A percentile compares a stretch with the other conserved stretches of the same genome.
These are phyloP conservation scores for Trichopus zeylanicus DNA, from an alignment of 116 monocot genomes.

Conservation along the genomic window DNA sequence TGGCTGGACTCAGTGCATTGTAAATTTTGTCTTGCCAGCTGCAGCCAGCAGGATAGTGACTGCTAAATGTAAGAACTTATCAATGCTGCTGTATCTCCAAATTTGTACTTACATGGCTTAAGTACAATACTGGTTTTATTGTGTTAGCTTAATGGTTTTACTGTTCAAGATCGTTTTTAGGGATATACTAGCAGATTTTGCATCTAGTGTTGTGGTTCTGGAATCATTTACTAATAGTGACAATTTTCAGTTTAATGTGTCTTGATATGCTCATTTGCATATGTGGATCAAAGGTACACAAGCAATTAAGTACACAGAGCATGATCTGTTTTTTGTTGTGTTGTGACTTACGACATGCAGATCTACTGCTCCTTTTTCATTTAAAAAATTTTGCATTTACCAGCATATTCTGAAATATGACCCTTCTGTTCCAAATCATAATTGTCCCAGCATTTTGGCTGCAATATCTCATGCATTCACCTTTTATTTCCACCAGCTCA, in stretches of 20 bases:
- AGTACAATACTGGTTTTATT: neutral
- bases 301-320: too few relatives aligned
- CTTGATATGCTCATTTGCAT: neutral
- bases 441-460: too few relatives aligned
- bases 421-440: too few relatives aligned
- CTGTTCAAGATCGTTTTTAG: neutral
- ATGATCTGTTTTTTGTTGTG: too few relatives aligned
- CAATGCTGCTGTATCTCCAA: slow-evolving; percentile 2
- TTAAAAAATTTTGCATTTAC: too few relatives aligned
- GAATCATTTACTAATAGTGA: neutral
- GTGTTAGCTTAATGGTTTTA: neutral
- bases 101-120: slow-evolving; percentile 1
- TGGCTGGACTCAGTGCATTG: slow-evolving; percentile 51
- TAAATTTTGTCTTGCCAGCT: slow-evolving; percentile 53
- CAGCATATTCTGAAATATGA: too few relatives aligned
- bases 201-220: neutral
- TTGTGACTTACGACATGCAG: too few relatives aligned
- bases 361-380: too few relatives aligned
- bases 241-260: neutral
- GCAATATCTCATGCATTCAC: too few relatives aligned
- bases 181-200: neutral
- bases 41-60: slow-evolving; percentile 29
- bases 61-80: slow-evolving; percentile 35
- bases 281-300: too few relatives aligned
- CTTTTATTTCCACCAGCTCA: too few relatives aligned